A percentile compares a stretch with the other conserved stretches of the same genome.
Evolutionary conservation across 2,329 filamentous ascomycete genomes (phyloP).

Genomic region (Coniochaeta ligniaria): DNA sequence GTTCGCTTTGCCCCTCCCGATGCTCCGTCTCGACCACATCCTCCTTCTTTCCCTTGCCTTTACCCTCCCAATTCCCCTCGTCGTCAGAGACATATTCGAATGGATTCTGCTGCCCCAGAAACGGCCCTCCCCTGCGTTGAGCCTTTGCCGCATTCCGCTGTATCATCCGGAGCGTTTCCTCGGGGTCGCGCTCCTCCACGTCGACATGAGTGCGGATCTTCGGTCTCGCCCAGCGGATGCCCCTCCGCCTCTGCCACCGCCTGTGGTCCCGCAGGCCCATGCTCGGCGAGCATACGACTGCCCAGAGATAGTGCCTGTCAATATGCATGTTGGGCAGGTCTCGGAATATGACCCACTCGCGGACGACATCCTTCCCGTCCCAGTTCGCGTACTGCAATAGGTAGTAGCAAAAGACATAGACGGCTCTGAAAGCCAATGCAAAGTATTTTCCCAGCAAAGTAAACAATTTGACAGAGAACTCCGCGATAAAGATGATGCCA

Average conservation of each 20-base stretch:
- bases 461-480: background rate
- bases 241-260: background rate
- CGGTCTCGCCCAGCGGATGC: background rate
- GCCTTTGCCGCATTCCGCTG: background rate
- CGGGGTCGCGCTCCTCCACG: background rate
- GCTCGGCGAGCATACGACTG: background rate
- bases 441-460: background rate
- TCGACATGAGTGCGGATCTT: background rate
- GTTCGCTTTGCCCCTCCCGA: background rate
- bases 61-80: background rate
- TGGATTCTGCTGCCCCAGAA: background rate
- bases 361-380: background rate
- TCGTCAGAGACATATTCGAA: background rate
- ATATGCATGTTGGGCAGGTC: background rate
- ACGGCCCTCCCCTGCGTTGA: background rate
- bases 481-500: background rate
- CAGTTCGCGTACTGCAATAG: background rate
- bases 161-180: background rate
- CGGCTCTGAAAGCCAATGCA: background rate
- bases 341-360: background rate
- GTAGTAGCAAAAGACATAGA: background rate
- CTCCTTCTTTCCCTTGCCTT: background rate
- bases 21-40: background rate
- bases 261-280: background rate
- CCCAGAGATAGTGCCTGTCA: background rate